phyloP scores from a whole-genome alignment of 495 filamentous ascomycete species.

The Tuber magnatum region DNA sequence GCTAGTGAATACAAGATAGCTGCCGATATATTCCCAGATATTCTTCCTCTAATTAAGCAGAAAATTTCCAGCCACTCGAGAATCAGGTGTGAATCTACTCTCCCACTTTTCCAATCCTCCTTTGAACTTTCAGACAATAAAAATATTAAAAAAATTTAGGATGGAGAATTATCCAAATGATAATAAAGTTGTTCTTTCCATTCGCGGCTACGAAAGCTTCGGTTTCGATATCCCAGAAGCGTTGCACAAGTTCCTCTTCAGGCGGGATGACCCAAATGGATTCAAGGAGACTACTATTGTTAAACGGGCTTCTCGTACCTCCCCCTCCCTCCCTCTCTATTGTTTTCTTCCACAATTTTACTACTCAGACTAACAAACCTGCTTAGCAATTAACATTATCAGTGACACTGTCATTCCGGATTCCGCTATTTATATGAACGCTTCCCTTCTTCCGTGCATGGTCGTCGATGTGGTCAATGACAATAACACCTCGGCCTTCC shows the following conservation, averaged over 20 bases:
- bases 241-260: neutral
- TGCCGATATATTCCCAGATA: fast-evolving
- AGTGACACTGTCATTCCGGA: neutral
- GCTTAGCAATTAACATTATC: neutral
- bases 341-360: neutral
- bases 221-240: neutral
- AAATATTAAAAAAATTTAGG: neutral
- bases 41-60: neutral
- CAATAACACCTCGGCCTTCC: fast-evolving
- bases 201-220: neutral
- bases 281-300: neutral
- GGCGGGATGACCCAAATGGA: neutral
- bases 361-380: neutral
- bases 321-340: neutral
- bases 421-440: neutral
- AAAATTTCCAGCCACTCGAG: neutral
- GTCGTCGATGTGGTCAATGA: neutral
- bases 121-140: neutral
- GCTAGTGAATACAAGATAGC: neutral
- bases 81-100: neutral
- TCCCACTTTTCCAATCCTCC: neutral
- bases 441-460: neutral
- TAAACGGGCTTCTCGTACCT: neutral
- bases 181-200: neutral
- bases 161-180: neutral